Percentiles rank a stretch among this genome's conserved stretches.
These are phyloP conservation scores for Eucalyptus urophylla DNA, from an alignment of 345 rosid genomes.

Conservation along the genomic window DNA sequence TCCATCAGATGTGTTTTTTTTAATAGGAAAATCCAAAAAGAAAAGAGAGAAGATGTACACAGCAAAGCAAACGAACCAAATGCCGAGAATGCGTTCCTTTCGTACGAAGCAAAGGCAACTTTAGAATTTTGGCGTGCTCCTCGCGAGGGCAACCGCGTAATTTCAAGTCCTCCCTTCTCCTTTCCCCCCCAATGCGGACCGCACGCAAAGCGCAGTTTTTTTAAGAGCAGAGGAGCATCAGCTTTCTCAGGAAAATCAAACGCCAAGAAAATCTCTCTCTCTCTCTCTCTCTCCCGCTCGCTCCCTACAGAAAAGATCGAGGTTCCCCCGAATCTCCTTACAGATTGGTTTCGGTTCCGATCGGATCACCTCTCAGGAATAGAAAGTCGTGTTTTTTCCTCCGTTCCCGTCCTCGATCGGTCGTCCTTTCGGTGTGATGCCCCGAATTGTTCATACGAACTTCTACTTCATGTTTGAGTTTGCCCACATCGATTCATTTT, in stretches of 20 bases:
- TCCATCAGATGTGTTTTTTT: neutral
- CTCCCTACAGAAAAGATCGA: neutral
- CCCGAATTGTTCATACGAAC: neutral
- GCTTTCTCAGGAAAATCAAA: neutral
- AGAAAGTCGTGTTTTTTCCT: neutral
- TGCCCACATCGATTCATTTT: neutral
- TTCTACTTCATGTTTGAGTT: neutral
- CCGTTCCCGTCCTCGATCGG: neutral
- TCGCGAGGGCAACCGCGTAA: neutral
- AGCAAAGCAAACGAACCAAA: neutral
- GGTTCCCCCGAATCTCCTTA: neutral
- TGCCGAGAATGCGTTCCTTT: neutral
- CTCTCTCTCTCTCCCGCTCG: too few relatives aligned
- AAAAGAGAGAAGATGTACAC: neutral
- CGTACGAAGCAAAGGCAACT: neutral
- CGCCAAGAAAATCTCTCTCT: neutral
- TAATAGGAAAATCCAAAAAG: rapidly evolving
- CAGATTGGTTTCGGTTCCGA: neutral
- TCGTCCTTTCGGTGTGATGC: neutral
- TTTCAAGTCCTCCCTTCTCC: neutral
- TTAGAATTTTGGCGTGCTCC: neutral
- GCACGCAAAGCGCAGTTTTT: neutral
- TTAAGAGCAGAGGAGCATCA: neutral
- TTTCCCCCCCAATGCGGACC: too few relatives aligned
- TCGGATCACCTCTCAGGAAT: neutral